Evolutionary conservation across 2,329 filamentous ascomycete genomes (phyloP), one percentile per base, ranked within the genome.

Genomic region (Botryosphaeria dothidea): DNA sequence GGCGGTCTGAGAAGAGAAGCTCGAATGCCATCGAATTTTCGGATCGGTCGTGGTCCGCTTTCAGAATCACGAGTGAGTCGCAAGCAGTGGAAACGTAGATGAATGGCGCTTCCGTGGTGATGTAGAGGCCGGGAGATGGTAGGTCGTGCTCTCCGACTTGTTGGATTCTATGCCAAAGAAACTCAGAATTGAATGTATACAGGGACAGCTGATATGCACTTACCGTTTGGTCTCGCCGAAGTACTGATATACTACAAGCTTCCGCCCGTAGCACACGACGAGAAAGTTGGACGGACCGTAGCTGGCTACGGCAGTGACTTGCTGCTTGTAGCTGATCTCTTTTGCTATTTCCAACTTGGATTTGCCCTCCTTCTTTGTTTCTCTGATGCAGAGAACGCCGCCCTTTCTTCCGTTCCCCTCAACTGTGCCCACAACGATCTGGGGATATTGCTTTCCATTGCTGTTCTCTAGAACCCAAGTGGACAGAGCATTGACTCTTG

Each of bases 391-490:
- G 2, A 69, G 70, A 13, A 91, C 76, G 4, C 82, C 79, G 1
- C 87, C 87, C 9, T 78, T 77, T 34, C 80, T 81, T 0, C 54
- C 63, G 25, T 65, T 54, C 0, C 45, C 48, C 17, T 60, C 54
- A 3, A 45, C 48, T 15, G 85, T 86, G 3, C 85, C 82, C 11
- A 90, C 82, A 15, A 92, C 81, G 34, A 92, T 80, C 71, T 88
- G 90, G 1, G 85, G 82, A 74, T 89, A 90, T 0, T 77, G 82
- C 64, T 84, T 85, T n/a, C 80, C 81, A 4, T 69, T 66, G 41
- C 85, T 81, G 64, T 85, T 85, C 34, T 80, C 77, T 67, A 85
- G 87, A 4, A 81, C 74, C 90, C 90, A 93, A 67, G 91, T 87
- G 1, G 84, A 75, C 7, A 93, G 74, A 1, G 85, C 82, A 48